Evolutionary conservation across 2,329 filamentous ascomycete genomes (phyloP).

Genomic region (Pseudogymnoascus sp.): DNA sequence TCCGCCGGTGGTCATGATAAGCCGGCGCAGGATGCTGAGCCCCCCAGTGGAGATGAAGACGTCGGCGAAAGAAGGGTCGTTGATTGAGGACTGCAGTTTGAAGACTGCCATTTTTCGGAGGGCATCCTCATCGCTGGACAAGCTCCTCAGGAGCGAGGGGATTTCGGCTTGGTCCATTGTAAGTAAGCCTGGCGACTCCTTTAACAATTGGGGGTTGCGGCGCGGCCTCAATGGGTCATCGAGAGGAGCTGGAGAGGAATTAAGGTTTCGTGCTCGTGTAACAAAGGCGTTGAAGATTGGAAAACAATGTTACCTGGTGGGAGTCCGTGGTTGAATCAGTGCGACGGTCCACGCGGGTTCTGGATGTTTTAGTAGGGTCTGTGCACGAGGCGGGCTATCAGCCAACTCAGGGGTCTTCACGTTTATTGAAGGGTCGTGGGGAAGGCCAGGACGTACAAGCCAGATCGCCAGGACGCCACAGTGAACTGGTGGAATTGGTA

Average conservation of each 20-base stretch:
- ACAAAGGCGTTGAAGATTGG: neutral
- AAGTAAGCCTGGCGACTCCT: slow-evolving; percentile 6
- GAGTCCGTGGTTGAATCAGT: neutral
- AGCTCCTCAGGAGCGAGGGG: slow-evolving; percentile 53
- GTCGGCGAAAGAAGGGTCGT: slow-evolving; percentile 92
- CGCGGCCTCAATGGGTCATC: neutral
- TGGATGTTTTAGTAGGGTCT: slow-evolving; percentile 3
- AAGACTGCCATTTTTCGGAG: slow-evolving; percentile 98
- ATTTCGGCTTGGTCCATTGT: slow-evolving; percentile 60
- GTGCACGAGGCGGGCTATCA: neutral
- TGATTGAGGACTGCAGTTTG: slow-evolving; percentile 91
- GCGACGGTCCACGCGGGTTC: neutral
- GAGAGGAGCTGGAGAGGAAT: neutral
- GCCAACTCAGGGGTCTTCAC: neutral
- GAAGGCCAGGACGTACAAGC: neutral
- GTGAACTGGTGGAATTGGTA: neutral
- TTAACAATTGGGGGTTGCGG: neutral
- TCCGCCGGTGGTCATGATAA: slow-evolving; percentile 77
- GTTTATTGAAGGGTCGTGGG: neutral
- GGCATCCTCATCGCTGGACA: slow-evolving; percentile 71
- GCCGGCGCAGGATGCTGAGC: slow-evolving; percentile 66
- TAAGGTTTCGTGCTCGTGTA: neutral
- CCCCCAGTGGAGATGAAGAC: slow-evolving; percentile 90
- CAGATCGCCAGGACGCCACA: neutral
- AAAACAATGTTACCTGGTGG: neutral